A percentile compares a stretch with the other conserved stretches of the same genome.
phyloP scores from a whole-genome alignment of 305 asterid species.

The Fraxinus sp. region DNA sequence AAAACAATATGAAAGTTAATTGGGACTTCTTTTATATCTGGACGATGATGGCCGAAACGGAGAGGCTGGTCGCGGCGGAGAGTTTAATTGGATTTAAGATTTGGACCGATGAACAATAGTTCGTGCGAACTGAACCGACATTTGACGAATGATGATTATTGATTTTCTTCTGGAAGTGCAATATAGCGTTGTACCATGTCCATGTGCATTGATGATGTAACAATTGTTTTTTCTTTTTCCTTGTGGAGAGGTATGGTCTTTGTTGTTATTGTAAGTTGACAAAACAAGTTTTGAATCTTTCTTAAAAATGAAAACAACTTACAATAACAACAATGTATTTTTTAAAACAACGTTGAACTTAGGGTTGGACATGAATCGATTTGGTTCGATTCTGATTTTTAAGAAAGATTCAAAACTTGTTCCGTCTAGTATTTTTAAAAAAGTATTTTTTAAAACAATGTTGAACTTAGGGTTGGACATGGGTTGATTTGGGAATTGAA shows the following conservation, averaged over 20 bases:
- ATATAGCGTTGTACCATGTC: not conserved
- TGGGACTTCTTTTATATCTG: not conserved
- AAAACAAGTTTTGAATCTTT: no score
- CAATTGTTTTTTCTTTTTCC: not conserved
- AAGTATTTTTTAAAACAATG: no score
- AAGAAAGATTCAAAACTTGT: no score
- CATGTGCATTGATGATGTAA: not conserved
- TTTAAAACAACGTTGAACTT: no score
- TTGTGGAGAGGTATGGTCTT: not conserved
- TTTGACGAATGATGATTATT: not conserved
- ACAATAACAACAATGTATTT: no score
- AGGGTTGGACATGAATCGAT: no score
- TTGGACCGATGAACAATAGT: not conserved
- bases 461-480: no score
- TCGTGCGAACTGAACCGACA: not conserved
- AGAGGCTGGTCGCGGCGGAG: not conserved
- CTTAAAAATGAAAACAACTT: no score
- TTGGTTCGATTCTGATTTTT: no score
- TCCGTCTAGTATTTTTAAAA: no score
- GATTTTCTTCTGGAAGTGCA: not conserved
- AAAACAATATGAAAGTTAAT: not conserved
- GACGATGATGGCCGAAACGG: constrained; percentile 7
- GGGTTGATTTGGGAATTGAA: no score
- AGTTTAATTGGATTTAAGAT: constrained; percentile 6
- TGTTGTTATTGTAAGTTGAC: not conserved